Conservation (phyloP, 1,284 basidiomycete genomes). For the Leccinum pachyderme region DNA sequence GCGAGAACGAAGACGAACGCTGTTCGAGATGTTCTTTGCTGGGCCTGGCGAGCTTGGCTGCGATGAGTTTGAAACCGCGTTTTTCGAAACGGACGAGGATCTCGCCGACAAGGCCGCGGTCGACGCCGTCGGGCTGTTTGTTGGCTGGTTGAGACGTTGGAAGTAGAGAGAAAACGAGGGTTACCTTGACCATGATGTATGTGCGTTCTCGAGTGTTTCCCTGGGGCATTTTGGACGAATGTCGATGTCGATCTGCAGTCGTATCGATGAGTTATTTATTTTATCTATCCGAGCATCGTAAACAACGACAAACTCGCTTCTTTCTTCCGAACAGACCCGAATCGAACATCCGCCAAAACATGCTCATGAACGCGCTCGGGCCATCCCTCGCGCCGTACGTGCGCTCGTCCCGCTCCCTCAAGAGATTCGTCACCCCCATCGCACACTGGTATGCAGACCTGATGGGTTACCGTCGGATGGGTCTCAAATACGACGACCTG, state of each 20-base stretch:
- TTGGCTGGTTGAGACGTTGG: conserved; percentile 1
- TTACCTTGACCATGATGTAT: conserved; percentile 89
- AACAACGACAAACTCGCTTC: conserved; percentile 36
- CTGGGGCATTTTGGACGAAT: not conserved
- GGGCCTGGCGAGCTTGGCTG: conserved; percentile 82
- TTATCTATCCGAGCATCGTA: conserved; percentile 19
- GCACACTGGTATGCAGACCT: conserved; percentile 84
- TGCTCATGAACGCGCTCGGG: conserved; percentile 66
- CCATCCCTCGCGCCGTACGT: conserved; percentile 79
- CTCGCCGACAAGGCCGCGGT: conserved; percentile 91
- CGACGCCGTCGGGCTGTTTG: conserved; percentile 90
- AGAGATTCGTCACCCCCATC: conserved; percentile 71
- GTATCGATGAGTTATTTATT: conserved; percentile 22
- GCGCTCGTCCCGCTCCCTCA: conserved; percentile 66
- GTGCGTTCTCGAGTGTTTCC: conserved; percentile 58
- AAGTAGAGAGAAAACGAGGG: not conserved
- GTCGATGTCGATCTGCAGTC: conserved; percentile 41
- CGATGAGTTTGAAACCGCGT: conserved; percentile 92
- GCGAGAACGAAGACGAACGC: conserved; percentile 41
- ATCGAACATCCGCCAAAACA: not conserved
- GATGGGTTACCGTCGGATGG: conserved; percentile 85
- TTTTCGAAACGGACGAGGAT: conserved; percentile 93
- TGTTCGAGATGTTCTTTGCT: conserved; percentile 83
- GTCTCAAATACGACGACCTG: conserved; percentile 95
- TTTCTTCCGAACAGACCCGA: conserved; percentile 20